Evolutionary conservation across 345 rosid species (phyloP).

Genomic region (Lumnitzera littorea): DNA sequence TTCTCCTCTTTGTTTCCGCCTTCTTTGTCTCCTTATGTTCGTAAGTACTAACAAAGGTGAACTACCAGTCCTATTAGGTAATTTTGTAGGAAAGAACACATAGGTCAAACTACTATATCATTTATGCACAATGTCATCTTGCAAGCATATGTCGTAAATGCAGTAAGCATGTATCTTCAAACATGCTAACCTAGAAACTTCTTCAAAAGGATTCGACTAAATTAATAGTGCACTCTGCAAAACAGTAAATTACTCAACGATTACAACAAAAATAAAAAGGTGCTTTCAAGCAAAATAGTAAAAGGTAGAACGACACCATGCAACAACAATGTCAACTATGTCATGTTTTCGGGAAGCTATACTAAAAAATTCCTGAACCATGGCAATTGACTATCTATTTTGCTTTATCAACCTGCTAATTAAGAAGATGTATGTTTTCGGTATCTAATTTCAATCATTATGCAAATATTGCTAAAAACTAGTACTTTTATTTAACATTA

Average conservation of each 20-base stretch:
- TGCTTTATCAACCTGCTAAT: conserved; percentile 57
- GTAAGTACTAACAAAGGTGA: conserved; percentile 55
- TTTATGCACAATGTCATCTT: too few relatives aligned
- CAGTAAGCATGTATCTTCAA: not conserved
- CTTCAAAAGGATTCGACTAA: conserved; percentile 54
- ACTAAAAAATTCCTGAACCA: conserved; percentile 70
- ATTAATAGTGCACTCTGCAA: conserved; percentile 76
- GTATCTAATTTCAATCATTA: too few relatives aligned
- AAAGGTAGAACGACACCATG: conserved; percentile 43
- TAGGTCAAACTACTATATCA: not conserved
- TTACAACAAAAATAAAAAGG: not conserved
- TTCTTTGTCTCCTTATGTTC: conserved; percentile 15
- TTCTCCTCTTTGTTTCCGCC: conserved; percentile 67
- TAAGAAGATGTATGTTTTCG: too few relatives aligned
- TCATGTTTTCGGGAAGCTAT: conserved; percentile 87
- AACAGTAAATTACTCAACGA: conserved; percentile 1
- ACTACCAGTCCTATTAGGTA: conserved; percentile 62
- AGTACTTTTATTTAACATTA: too few relatives aligned
- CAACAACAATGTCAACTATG: conserved; percentile 77
- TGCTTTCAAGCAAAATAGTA: not conserved
- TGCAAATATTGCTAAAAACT: too few relatives aligned
- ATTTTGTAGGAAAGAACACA: conserved; percentile 33
- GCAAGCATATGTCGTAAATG: too few relatives aligned
- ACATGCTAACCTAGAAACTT: conserved; percentile 58
- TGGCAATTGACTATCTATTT: conserved; percentile 63